Conservation (phyloP, 768 basidiomycete genomes). For the Krasilnikovozyma curviuscula region DNA sequence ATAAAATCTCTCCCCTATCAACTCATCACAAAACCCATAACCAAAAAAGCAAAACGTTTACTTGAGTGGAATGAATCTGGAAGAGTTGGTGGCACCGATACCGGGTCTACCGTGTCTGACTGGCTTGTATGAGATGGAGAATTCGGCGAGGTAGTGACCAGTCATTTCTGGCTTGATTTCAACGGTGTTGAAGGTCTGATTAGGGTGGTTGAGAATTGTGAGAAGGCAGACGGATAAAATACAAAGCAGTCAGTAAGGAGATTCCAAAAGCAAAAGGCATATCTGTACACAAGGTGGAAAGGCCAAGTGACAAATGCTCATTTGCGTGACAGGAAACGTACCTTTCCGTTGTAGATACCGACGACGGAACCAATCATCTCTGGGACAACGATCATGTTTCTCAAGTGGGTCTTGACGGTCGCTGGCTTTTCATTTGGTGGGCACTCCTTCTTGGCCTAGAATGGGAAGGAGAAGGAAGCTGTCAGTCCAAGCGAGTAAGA, state of each 20-base stretch:
- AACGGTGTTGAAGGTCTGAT: conserved; percentile 37
- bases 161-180: conserved; percentile 99
- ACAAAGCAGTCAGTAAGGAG: background rate
- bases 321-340: background rate
- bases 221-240: background rate
- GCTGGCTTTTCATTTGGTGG: conserved; percentile 96
- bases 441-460: conserved; percentile 84
- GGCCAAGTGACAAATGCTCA: too few relatives aligned
- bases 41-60: too few relatives aligned
- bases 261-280: background rate
- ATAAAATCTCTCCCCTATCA: too few relatives aligned
- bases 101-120: conserved; percentile 99
- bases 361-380: conserved; percentile 99
- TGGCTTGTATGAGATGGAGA: conserved; percentile 77
- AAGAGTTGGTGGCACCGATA: conserved; percentile 72
- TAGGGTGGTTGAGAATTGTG: too few relatives aligned
- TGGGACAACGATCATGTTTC: conserved; percentile 99
- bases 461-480: too few relatives aligned
- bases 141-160: conserved; percentile 94
- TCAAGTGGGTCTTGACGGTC: conserved; percentile 96
- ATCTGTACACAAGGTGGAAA: too few relatives aligned
- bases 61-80: conserved; percentile 69
- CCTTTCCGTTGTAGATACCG: conserved; percentile 60
- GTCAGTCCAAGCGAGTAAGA: background rate
- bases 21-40: too few relatives aligned